Evolutionary conservation across 2,329 filamentous ascomycete species (phyloP), one percentile per base, ranked within the genome.

Genomic region (Amauroascus verrucosus): DNA sequence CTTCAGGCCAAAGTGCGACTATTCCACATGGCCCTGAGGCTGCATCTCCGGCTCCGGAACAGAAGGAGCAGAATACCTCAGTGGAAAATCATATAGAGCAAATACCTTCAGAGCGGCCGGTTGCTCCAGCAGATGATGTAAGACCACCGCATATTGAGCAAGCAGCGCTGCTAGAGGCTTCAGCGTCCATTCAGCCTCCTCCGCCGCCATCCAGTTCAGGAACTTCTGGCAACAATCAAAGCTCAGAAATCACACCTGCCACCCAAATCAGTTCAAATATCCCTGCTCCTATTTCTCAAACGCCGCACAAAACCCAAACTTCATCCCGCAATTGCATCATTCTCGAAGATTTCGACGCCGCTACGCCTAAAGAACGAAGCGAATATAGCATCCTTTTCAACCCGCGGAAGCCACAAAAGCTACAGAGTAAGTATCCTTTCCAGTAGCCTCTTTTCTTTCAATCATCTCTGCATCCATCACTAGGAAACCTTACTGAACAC

Each of bases 351-450:
- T 80, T 82, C 61, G 75, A 79, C 51, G 69, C 76, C 44, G 75
- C 76, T 59, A 75, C 77, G 48, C 76, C 77, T 54, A 75, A 79
- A 50, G 70, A 75, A 43, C 75, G 72, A 55, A 63, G 63, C 55
- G 67, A 81, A 56, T 77, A 74, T 41, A 76, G 75, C 57, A 74
- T 82, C 37, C 74, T 83, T 50, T 78, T 82, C 60, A 76, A 76
- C 55, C 68, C 72, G 55, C 78, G 74, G 61, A 77, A 70, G 60
- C 68, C 64, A 16, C 63, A 65, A 18, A 74, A 75, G 61, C 67
- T 70, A 58, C 72, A 68, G 60, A 79, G 72, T 76, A 72, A 60
- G 71, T 58, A 43, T 45, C n/a, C 46, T 35, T 18, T 40, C n/a
- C 37, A 18, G 6, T 9, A 11, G 5, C 30, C 18, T 20, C 18